A percentile compares a stretch with the other conserved stretches of the same genome.
phyloP scores from a whole-genome alignment of 2,329 filamentous ascomycete genomes.

The Dactylonectria estremocensis region DNA sequence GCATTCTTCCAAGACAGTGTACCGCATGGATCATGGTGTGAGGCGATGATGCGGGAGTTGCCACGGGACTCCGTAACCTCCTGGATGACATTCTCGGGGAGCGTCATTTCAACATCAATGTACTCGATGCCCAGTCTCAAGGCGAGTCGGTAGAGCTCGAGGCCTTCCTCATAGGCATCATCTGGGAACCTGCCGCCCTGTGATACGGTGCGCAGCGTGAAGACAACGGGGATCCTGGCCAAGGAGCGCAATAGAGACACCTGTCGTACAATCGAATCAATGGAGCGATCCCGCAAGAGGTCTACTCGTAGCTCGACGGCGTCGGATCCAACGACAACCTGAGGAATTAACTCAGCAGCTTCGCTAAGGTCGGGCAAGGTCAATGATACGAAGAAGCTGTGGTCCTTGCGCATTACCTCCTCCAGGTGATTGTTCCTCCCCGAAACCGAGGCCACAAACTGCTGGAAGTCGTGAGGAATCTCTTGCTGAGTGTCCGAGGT shows the following conservation, averaged over 20 bases:
- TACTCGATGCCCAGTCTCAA: slow-evolving; percentile 91
- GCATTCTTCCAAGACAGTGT: slow-evolving; percentile 90
- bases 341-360: slow-evolving; percentile 75
- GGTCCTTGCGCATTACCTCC: slow-evolving; percentile 66
- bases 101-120: slow-evolving; percentile 91
- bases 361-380: slow-evolving; percentile 83
- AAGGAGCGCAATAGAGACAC: slow-evolving; percentile 82
- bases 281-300: slow-evolving; percentile 81
- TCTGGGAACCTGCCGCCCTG: slow-evolving; percentile 94
- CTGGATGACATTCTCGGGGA: slow-evolving; percentile 82
- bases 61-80: slow-evolving; percentile 77
- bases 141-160: slow-evolving; percentile 83
- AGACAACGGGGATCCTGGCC: slow-evolving; percentile 86
- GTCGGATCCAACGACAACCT: slow-evolving; percentile 87
- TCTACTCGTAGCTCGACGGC: slow-evolving; percentile 96
- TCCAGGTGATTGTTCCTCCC: slow-evolving; percentile 63
- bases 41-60: slow-evolving; percentile 89
- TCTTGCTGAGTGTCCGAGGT: slow-evolving; percentile 40
- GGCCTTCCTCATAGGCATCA: slow-evolving; percentile 77
- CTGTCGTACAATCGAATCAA: slow-evolving; percentile 86
- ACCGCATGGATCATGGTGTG: slow-evolving; percentile 90
- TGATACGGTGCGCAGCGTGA: slow-evolving; percentile 87
- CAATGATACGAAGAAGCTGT: slow-evolving; percentile 94
- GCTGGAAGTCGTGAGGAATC: slow-evolving; percentile 54
- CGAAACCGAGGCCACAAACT: slow-evolving; percentile 59